Conservation (phyloP, 768 basidiomycete genomes). For the Pisolithus microcarpus region DNA sequence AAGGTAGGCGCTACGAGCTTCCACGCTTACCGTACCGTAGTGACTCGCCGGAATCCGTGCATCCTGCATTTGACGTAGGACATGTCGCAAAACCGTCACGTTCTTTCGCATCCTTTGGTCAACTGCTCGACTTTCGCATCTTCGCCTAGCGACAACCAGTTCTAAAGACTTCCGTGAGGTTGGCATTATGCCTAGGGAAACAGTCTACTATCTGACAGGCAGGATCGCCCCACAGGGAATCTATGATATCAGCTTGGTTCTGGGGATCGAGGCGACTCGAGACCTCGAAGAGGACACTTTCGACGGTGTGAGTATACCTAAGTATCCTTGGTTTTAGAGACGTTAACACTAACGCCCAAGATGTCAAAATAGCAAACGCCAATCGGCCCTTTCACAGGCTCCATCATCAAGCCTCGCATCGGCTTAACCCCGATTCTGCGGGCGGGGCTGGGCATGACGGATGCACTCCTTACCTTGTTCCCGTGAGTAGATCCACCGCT, state of each 20-base stretch:
- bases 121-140: slow-evolving; percentile 66
- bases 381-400: slow-evolving; percentile 71
- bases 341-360: background rate
- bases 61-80: background rate
- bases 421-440: slow-evolving; percentile 89
- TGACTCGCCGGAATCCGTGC: background rate
- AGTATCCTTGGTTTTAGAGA: slow-evolving; percentile 3
- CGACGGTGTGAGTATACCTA: slow-evolving; percentile 45
- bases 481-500: slow-evolving; percentile 46
- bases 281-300: slow-evolving; percentile 57
- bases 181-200: slow-evolving; percentile 4
- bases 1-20: background rate
- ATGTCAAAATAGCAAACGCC: slow-evolving; percentile 56
- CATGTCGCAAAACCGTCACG: slow-evolving; percentile 37
- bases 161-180: slow-evolving; percentile 80
- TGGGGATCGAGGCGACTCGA: slow-evolving; percentile 80
- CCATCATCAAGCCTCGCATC: slow-evolving; percentile 64
- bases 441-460: slow-evolving; percentile 90
- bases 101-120: slow-evolving; percentile 65
- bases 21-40: background rate
- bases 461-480: slow-evolving; percentile 78
- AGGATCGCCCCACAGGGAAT: slow-evolving; percentile 48
- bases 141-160: slow-evolving; percentile 52
- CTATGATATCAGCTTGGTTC: slow-evolving; percentile 62
- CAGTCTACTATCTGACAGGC: background rate